These are phyloP conservation scores for Fonsecaea pedrosoi DNA, from an alignment of 2,329 filamentous ascomycete genomes.

Conservation along the genomic window DNA sequence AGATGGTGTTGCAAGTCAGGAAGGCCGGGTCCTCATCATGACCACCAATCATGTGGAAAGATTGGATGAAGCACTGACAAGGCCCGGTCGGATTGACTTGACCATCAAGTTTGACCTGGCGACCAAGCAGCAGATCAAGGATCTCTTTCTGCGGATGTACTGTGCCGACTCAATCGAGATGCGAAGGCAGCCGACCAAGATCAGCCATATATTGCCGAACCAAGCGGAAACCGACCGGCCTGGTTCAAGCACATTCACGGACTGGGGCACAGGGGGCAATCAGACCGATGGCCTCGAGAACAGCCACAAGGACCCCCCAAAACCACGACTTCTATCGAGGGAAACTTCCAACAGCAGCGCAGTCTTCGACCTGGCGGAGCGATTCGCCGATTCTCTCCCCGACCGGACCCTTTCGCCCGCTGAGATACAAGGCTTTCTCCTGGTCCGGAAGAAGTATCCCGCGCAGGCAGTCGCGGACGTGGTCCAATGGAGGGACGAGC, in stretches of 20 bases:
- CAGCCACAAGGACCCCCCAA: not conserved
- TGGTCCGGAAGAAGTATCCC: constrained; percentile 58
- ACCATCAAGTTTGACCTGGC: constrained; percentile 64
- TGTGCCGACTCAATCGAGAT: constrained; percentile 25
- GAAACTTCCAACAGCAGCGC: not conserved
- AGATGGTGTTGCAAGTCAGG: constrained; percentile 79
- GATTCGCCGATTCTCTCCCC: constrained; percentile 55
- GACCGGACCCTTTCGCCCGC: constrained; percentile 57
- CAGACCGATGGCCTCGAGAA: too few relatives aligned
- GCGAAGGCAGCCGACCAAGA: constrained; percentile 18
- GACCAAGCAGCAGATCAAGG: constrained; percentile 38
- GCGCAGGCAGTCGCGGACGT: constrained; percentile 52
- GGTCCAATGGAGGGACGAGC: constrained; percentile 46
- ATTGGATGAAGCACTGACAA: constrained; percentile 74
- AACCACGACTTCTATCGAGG: not conserved
- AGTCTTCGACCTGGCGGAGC: constrained; percentile 50
- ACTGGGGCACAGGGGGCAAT: not conserved
- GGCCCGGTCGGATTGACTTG: constrained; percentile 74
- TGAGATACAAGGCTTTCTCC: constrained; percentile 60
- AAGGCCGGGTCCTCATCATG: constrained; percentile 83
- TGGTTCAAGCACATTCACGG: not conserved
- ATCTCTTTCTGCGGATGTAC: constrained; percentile 44
- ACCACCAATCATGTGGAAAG: constrained; percentile 77
- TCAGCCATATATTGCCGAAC: constrained; percentile 25
- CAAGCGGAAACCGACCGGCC: not conserved